Percentiles rank a stretch among this genome's conserved stretches.
phyloP scores from a whole-genome alignment of 2,329 filamentous ascomycete genomes.

The Purpureocillium takamizusanense region DNA sequence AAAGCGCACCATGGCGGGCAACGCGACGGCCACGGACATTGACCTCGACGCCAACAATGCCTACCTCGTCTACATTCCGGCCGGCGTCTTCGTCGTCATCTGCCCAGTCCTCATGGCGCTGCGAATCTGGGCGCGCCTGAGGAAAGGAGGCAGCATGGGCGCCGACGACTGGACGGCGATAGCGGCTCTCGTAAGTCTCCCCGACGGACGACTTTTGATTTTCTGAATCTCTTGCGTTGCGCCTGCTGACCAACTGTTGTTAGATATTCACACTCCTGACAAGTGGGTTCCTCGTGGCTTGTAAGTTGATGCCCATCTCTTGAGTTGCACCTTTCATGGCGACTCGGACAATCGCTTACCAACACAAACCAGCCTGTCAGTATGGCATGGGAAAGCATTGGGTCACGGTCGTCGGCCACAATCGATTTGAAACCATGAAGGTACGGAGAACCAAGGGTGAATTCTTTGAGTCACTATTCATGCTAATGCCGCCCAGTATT shows the following conservation, averaged over 20 bases:
- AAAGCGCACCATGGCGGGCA: background rate
- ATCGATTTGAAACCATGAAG: slow-evolving; percentile 12
- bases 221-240: background rate
- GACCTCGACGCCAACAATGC: slow-evolving; percentile 10
- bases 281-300: slow-evolving; percentile 4
- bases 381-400: slow-evolving; percentile 14
- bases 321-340: too few relatives aligned
- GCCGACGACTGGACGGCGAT: slow-evolving; percentile 13
- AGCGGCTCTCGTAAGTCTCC: slow-evolving; percentile 9
- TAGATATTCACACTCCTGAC: slow-evolving; percentile 7
- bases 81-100: slow-evolving; percentile 13
- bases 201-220: background rate
- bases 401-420: slow-evolving; percentile 3
- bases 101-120: slow-evolving; percentile 11
- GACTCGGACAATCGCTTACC: background rate
- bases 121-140: slow-evolving; percentile 12
- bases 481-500: slow-evolving; percentile 8
- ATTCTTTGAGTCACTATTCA: background rate
- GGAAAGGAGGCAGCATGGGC: slow-evolving; percentile 11
- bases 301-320: background rate
- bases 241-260: background rate
- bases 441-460: background rate
- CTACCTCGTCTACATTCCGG: slow-evolving; percentile 15
- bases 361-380: slow-evolving; percentile 11
- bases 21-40: background rate